Base-by-base conservation (phyloP, 495 filamentous ascomycete genomes). In the Hypoxylon fuscum region DNA sequence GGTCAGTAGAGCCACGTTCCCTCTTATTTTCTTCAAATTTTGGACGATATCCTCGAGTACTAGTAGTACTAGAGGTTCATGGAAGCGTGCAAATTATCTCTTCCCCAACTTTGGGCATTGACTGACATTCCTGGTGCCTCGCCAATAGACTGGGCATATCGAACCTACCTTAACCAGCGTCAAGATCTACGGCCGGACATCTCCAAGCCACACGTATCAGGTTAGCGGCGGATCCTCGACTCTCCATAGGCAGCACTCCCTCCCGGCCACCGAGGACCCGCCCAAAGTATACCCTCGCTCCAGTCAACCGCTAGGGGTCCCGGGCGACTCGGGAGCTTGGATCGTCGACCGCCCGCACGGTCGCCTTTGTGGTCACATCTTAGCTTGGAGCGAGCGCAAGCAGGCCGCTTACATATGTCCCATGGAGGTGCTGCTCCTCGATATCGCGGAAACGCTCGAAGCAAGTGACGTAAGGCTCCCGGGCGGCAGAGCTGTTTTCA, bases 321-420 rank as follows among this genome's bases (percentile, higher is more conserved):
- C 91, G 18, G 94, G 94, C 15, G 93, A 98, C 71, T 93, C 89
- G 9, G 94, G 94, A 12, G 92, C 94, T 14, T 97, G 94, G 94
- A 84, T 98, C 12, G 87, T 97, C 53, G 90, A 96, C 61, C 90
- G 91, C 53, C 81, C 84, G 5, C 79, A 85, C 14, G 91, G 91
- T n/a, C 84, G 85, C 23, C 87, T 96, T 3, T 93, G 90, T 70
- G 94, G 93, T 12, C 93, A 97, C 62, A 90, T 98, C 11, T 79
- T 97, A 9, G 94, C 94, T 7, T 96, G 89, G 85, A 92, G 86
- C 50, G 83, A 85, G 47, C 84, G 84, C 55, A 92, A 85, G 66
- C 81, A 84, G 59, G 86, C 88, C 27, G 90, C 91, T 7, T 97
- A 95, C 75, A 93, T 98, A 59, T 90, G 90, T 54, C 94, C 94